Base-by-base conservation (phyloP, 2,329 filamentous ascomycete species). In the Amylocarpus encephaloides region DNA sequence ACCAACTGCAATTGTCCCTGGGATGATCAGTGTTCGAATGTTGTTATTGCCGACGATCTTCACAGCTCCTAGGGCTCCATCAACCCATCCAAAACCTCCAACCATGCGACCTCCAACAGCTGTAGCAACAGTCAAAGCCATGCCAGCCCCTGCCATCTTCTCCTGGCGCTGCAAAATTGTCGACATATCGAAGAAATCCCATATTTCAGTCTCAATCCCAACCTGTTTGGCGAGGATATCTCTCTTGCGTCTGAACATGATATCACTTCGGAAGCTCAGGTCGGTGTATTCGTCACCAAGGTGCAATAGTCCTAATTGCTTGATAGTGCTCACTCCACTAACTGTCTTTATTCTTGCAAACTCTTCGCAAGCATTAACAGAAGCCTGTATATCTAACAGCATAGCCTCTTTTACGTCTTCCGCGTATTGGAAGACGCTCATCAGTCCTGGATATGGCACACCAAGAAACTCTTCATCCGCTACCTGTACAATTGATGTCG, bases 401-500 rank as follows among this genome's bases (percentile, higher is more conserved):
- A 98, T 97, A 3, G 90, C 91, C 55, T 85, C 77, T 68, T 95
- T 95, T 55, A 97, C 75, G 53, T 95, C 89, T 57, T 98, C 93
- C 2, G 93, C 93, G 65, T 94, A 98, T 58, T 90, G 80, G 71
- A 95, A 96, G 1, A 86, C 89, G 36, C 79, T 82, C 57, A 94
- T 83, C 5, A 97, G 67, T 26, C 93, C 93, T 2, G 88, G 88
- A 63, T 98, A 98, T 13, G 83, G 78, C 13, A 98, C 84, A 38
- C 89, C 86, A 33, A 94, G 81, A 60, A 26, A 26, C 22, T 92
- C 82, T 47, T 77, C 78, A 50, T 89, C 85, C 6, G 88, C 89
- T 13, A 90, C 85, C 53, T 82, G 81, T 4, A 78, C 69, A 56
- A 98, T 95, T 15, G 88, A 83, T n/a, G 74, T 73, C 51, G 79